Evolutionary conservation across 1,284 basidiomycete genomes (phyloP), one percentile per base, ranked within the genome.

Genomic region (Ganoderma lingzhi): DNA sequence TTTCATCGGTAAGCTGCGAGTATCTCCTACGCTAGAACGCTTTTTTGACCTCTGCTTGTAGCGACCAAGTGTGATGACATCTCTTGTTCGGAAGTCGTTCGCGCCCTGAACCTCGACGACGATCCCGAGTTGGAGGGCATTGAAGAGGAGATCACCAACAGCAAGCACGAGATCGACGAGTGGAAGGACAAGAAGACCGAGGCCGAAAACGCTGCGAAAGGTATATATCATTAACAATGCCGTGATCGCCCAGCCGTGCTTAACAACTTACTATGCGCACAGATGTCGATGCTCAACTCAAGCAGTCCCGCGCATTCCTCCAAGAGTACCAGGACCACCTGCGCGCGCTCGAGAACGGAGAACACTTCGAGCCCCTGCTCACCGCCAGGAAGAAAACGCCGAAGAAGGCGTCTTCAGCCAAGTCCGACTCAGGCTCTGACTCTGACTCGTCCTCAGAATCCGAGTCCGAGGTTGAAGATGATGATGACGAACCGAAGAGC

Each of bases 41-140:
- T 14, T 64, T 42, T 44, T 51, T 10, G 64, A 17, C 53, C 14
- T 53, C 28, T 23, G 10, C n/a, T 70, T 23, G 51, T 73, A 87
- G 88, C 88, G 4, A 87, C 85, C 69, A 90, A 90, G 77, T 88
- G 86, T 67, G 89, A 90, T 67, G 89, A 90, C 70, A 84, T 91
- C n/a, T 87, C 86, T 9, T 88, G 87, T 67, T 84, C 84, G 0
- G 88, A 90, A 71, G 84, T 89, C 60, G 86, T 90, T 60, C 78
- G 78, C 28, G 83, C 85, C 1, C 80, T 90, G 48, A 72, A 78
- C 37, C 80, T 90, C 5, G 82, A 86, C 3, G 85, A 87, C 56
- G 85, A 90, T 51, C 83, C 84, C 1, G 84, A 85, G 63, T 79
- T 89, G 14, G 83, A 85, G 65, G 81, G 76, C 2, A 87, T 90